Evolutionary conservation across 129 eudicot genomes (phyloP).

Genomic region (sunflower (Helianthus annuus)): HanXRQr2.0-SUNRISE NC_035437.2:174645482-174645981

Average conservation of each 20-base stretch:
- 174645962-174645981: no score
- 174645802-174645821: not conserved
- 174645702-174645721: not conserved
- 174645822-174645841: not conserved
- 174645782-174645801: not conserved
- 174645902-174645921: no score
- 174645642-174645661: conserved; percentile 19
- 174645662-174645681: conserved; percentile 10
- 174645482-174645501: conserved; percentile 34
- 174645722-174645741: not conserved
- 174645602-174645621: conserved; percentile 14
- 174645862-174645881: not conserved
- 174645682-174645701: not conserved
- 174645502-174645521: conserved; percentile 42
- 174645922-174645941: no score
- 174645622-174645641: conserved; percentile 13
- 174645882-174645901: no score
- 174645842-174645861: not conserved
- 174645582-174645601: conserved; percentile 88
- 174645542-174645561: conserved; percentile 63
- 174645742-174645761: not conserved
- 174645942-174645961: no score
- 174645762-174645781: not conserved
- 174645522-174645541: conserved; percentile 42
- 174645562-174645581: conserved; percentile 84